Evolutionary conservation across 371 early-diverging fungal species (phyloP).

Genomic region (Sporodiniella umbellata): DNA sequence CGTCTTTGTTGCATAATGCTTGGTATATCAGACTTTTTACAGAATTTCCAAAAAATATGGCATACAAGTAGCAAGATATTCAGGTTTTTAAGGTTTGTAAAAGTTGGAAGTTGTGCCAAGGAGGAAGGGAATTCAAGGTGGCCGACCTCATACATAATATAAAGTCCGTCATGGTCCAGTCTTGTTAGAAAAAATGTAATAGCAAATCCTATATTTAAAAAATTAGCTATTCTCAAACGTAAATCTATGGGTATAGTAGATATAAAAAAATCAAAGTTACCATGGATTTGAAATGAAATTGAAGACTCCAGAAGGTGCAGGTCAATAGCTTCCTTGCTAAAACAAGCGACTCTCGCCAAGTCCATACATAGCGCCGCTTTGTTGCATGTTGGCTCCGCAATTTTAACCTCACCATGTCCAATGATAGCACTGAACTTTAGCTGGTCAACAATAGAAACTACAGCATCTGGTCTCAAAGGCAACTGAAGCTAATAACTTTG

Average conservation of each 20-base stretch:
- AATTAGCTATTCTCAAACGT: slow-evolving; percentile 5
- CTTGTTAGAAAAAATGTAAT: slow-evolving; percentile 5
- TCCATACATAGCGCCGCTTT: slow-evolving; percentile 13
- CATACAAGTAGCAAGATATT: slow-evolving; percentile 7
- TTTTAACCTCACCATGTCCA: slow-evolving; percentile 5
- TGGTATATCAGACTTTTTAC: slow-evolving; percentile 1
- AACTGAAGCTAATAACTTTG: slow-evolving; percentile 4
- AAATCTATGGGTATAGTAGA: background rate
- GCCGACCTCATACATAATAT: slow-evolving; percentile 10
- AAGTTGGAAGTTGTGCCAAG: slow-evolving; percentile 7
- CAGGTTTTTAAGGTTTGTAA: slow-evolving; percentile 7
- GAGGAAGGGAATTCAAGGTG: slow-evolving; percentile 11
- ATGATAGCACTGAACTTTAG: slow-evolving; percentile 3
- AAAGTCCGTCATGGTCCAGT: slow-evolving; percentile 5
- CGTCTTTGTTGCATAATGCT: background rate
- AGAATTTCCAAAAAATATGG: slow-evolving; percentile 10
- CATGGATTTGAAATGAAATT: slow-evolving; percentile 12
- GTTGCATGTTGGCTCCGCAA: slow-evolving; percentile 6
- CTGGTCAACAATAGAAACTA: slow-evolving; percentile 11
- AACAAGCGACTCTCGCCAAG: slow-evolving; percentile 14
- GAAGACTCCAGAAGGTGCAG: slow-evolving; percentile 9
- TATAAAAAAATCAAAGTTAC: background rate
- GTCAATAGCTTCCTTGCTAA: slow-evolving; percentile 13
- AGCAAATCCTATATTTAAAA: slow-evolving; percentile 7
- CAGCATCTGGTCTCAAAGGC: slow-evolving; percentile 17